Base-by-base conservation (phyloP, 1,284 basidiomycete genomes). In the Flammula alnicola region DNA sequence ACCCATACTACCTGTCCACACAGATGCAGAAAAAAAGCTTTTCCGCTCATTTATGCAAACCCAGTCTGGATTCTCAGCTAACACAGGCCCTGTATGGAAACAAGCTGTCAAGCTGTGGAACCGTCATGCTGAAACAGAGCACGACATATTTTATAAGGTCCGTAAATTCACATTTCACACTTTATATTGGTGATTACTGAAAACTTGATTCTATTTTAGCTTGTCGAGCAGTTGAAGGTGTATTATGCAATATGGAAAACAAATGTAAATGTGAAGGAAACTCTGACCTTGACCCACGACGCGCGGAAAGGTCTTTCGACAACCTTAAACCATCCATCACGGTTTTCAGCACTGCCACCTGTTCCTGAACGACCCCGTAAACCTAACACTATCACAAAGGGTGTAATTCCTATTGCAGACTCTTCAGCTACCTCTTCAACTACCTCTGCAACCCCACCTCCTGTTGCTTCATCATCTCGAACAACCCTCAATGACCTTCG, bases 1-100 rank as follows among this genome's bases (percentile, higher is more conserved):
- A 12, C 39, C 61, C 5, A 51, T 64, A 8, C 51, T 64, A 10
- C 56, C 59, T 3, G 25, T 64, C 10, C 55, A 61, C 36, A 60
- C 48, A 16, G 2, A 35, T 0, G 46, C 27, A 2, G 60, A 64
- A 25, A 47, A 51, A 16, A 35, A 36, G 1, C 52, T 55, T 16
- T 55, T 55, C 46, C 11, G 11, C 1, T 11, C 20, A 2, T 20
- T 55, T 5, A 54, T 56, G 43, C 14, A 17, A 30, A 36, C 12
- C 3, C 12, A 32, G 4, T 4, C 12, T 3, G 30, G 12, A 3
- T 32, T 32, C 3, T 32, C 30, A 32, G 12, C 12, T 4, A 12
- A 11, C 12, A 12, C 30, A 3, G 30, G 30, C 30, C 30, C 30
- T 9, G 4, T 3, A 3, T 32, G 30, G 30, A 5, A 11, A 3